A percentile compares a stretch with the other conserved stretches of the same genome.
phyloP scores from a whole-genome alignment of 768 basidiomycete species.

The Tremella fuciformis region DNA sequence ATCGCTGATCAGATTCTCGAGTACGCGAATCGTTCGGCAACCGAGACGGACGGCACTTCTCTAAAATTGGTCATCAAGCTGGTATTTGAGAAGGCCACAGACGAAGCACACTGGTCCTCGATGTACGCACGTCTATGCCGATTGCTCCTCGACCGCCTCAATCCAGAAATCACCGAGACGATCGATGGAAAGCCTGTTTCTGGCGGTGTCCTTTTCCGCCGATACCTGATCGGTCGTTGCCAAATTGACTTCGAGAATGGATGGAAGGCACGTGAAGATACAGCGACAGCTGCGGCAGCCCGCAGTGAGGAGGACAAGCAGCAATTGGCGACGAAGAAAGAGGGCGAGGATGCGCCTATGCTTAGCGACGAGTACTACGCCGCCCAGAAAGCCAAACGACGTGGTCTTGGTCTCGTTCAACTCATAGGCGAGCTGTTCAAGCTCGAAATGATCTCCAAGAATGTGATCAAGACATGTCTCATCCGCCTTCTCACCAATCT shows the following conservation, averaged over 20 bases:
- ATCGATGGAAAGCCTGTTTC: constrained; percentile 85
- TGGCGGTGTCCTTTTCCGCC: constrained; percentile 91
- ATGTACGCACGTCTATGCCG: constrained; percentile 96
- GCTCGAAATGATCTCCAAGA: constrained; percentile 94
- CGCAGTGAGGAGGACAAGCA: constrained; percentile 81
- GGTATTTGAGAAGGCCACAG: constrained; percentile 95
- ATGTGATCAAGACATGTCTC: constrained; percentile 98
- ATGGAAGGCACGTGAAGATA: constrained; percentile 83
- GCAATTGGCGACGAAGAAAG: constrained; percentile 55
- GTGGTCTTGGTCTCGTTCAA: constrained; percentile 92
- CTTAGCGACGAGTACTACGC: constrained; percentile 96
- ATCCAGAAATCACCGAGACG: constrained; percentile 80
- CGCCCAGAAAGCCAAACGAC: constrained; percentile 94
- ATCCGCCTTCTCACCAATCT: constrained; percentile 92
- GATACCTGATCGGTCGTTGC: constrained; percentile 93
- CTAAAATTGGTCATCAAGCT: constrained; percentile 94
- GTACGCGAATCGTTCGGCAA: constrained; percentile 91
- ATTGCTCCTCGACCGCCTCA: constrained; percentile 93
- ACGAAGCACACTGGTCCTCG: constrained; percentile 91
- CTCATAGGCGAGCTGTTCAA: constrained; percentile 99
- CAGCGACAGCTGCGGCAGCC: constrained; percentile 77
- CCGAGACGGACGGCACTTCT: constrained; percentile 88
- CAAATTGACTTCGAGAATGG: constrained; percentile 97
- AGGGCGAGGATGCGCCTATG: constrained; percentile 66
- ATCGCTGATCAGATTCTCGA: constrained; percentile 92